Evolutionary conservation across 176 grass and related monocot genomes (phyloP), one percentile per base, ranked within the genome.

Genomic region (Echinochloa phyllopogon): DNA sequence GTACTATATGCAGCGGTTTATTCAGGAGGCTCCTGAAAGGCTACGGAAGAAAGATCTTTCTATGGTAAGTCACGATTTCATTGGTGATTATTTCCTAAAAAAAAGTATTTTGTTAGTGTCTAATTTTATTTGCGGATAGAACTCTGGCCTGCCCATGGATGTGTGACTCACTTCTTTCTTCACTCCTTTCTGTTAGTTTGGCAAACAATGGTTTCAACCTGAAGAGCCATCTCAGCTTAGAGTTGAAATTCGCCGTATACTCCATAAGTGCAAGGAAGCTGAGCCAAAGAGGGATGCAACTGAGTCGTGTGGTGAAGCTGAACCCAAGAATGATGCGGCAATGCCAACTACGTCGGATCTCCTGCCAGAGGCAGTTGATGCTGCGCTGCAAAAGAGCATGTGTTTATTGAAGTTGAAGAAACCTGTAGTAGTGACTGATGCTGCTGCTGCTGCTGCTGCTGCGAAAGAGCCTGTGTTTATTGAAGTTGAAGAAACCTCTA

Each of bases 1-100:
- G 55, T 94, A 94, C 83, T 96, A 94, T 84, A 94, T 99, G 82
- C 85, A 89, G 60, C 81, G 78, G 45, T 99, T 96, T 83, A 87
- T 95, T 50, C 83, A 90, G 74, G 88, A 86, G 63, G 91, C 93
- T 24, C 96, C 96, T 84, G 75, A 96, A 89, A 99, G 96, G 70
- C 69, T 99, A 83, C 81, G 27, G 81, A 90, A 86, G 85, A 84
- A 96, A 25, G 74, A 92, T 84, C 42, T 87, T 60, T 63, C 80
- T 24, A 94, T 75, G 96, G 96, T 78, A 29, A 79, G 85, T 67
- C 45, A 80, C 20, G 58, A 65, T 79, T 17, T 5, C 16, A 61
- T 74, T n/a, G n/a, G n/a, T n/a, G n/a, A n/a, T n/a, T n/a, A n/a
- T n/a, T n/a, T n/a, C n/a, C n/a, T n/a, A n/a, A n/a, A n/a, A n/a